These are phyloP conservation scores for Skeletonema tropicum DNA, from an alignment of 108 stramenopile genomes.

Conservation along the genomic window DNA sequence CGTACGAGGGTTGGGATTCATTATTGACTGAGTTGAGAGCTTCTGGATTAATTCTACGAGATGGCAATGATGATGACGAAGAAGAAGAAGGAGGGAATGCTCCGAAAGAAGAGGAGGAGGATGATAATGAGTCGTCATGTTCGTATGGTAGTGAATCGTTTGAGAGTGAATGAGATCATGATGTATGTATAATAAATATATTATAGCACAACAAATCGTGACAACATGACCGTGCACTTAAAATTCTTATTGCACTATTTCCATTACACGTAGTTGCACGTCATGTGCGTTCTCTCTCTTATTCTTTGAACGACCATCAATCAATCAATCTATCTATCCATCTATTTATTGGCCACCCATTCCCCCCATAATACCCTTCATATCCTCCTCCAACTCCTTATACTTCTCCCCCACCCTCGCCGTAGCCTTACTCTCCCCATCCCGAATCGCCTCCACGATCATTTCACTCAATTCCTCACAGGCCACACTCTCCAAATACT, in stretches of 20 bases:
- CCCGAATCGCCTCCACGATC: constrained; percentile 65
- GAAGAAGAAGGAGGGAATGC: background rate
- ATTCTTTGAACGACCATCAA: too few relatives aligned
- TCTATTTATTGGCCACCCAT: constrained; percentile 15
- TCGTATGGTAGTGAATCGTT: constrained; percentile 12
- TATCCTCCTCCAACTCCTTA: constrained; percentile 66
- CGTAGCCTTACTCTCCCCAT: constrained; percentile 66
- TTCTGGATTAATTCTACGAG: constrained; percentile 2
- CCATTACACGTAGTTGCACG: too few relatives aligned
- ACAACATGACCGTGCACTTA: too few relatives aligned
- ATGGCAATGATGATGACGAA: background rate
- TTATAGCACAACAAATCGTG: too few relatives aligned
- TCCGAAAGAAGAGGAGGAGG: background rate
- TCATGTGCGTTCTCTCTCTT: too few relatives aligned
- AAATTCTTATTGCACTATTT: too few relatives aligned
- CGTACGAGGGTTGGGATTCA: constrained; percentile 17
- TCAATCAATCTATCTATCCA: too few relatives aligned
- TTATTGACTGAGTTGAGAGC: constrained; percentile 19
- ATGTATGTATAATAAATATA: too few relatives aligned
- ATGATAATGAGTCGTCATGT: background rate
- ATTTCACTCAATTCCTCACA: constrained; percentile 67
- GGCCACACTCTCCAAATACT: constrained; percentile 63
- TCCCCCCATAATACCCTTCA: constrained; percentile 51
- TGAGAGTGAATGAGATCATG: background rate
- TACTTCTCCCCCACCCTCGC: constrained; percentile 73